Evolutionary conservation across 176 grass and related monocot species (phyloP).

Genomic region (Eragrostis curvula): DNA sequence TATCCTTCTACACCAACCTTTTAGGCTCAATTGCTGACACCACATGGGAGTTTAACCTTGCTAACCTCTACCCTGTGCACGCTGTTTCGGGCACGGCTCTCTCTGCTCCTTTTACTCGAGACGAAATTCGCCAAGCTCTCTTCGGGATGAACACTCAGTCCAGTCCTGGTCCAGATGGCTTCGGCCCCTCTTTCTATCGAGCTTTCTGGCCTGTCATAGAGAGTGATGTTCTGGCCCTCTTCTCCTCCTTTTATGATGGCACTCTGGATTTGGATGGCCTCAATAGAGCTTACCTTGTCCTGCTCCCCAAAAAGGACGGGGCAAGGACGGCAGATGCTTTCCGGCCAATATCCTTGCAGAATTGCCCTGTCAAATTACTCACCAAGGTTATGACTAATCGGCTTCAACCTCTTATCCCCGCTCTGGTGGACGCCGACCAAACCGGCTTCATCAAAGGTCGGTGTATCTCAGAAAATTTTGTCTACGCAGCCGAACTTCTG

Average conservation of each 20-base stretch:
- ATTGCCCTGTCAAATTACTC: not conserved
- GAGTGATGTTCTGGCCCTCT: not conserved
- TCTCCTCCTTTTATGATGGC: not conserved
- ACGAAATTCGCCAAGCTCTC: too few species aligned
- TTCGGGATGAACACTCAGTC: too few species aligned
- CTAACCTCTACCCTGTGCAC: too few species aligned
- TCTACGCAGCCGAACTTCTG: not conserved
- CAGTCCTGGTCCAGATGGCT: too few species aligned
- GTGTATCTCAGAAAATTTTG: not conserved
- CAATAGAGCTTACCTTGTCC: not conserved
- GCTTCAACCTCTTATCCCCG: fast-evolving
- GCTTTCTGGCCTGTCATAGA: too few species aligned
- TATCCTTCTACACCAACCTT: too few species aligned
- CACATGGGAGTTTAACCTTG: too few species aligned
- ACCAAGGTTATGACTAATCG: not conserved
- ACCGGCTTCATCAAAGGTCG: not conserved
- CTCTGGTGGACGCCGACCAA: not conserved
- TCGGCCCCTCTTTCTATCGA: too few species aligned
- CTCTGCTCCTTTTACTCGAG: too few species aligned
- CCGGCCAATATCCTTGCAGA: not conserved
- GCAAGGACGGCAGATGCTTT: not conserved
- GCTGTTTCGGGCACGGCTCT: too few species aligned
- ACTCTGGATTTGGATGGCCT: not conserved
- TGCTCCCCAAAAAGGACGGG: not conserved
- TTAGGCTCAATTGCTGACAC: too few species aligned